A percentile compares a stretch with the other conserved stretches of the same genome.
phyloP scores from a whole-genome alignment of 805 yeast species.

The Candida arabinofermentans region DNA sequence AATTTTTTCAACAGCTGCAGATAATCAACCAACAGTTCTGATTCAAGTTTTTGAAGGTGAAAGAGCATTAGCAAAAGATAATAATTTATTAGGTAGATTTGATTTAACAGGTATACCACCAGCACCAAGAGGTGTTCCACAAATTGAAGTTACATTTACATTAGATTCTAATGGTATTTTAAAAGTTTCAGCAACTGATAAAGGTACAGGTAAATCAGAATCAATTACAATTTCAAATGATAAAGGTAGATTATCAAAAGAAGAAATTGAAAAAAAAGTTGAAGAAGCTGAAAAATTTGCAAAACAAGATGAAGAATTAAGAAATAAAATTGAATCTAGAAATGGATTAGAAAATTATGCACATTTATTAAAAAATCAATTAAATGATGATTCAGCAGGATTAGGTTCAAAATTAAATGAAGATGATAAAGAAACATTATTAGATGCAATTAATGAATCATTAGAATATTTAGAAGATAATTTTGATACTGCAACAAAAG shows the following conservation, averaged over 20 bases:
- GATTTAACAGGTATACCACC: conserved; percentile 68
- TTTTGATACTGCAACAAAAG: conserved; percentile 77
- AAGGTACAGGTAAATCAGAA: conserved; percentile 49
- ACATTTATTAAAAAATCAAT: conserved; percentile 70
- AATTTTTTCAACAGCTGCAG: conserved; percentile 93
- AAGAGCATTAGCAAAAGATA: conserved; percentile 71
- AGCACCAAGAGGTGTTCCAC: conserved; percentile 77
- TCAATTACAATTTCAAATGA: conserved; percentile 46
- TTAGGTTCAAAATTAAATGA: conserved; percentile 79
- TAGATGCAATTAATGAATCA: conserved; percentile 84
- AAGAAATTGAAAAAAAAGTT: conserved; percentile 96
- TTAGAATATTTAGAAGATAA: conserved; percentile 67
- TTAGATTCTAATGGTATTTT: conserved; percentile 78
- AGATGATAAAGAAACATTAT: conserved; percentile 85
- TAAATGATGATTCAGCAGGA: conserved; percentile 45
- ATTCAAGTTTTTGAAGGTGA: conserved; percentile 81
- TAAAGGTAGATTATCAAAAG: conserved; percentile 62
- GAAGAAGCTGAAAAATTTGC: conserved; percentile 95
- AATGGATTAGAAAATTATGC: conserved; percentile 87
- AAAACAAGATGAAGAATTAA: conserved; percentile 81
- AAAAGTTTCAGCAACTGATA: conserved; percentile 55
- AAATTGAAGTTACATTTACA: conserved; percentile 70
- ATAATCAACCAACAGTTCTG: conserved; percentile 89
- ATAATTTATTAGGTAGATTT: conserved; percentile 73
- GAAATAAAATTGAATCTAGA: conserved; percentile 83